Base-by-base conservation (phyloP, 1,284 basidiomycete genomes). In the Ustanciosporium gigantosporum region DNA sequence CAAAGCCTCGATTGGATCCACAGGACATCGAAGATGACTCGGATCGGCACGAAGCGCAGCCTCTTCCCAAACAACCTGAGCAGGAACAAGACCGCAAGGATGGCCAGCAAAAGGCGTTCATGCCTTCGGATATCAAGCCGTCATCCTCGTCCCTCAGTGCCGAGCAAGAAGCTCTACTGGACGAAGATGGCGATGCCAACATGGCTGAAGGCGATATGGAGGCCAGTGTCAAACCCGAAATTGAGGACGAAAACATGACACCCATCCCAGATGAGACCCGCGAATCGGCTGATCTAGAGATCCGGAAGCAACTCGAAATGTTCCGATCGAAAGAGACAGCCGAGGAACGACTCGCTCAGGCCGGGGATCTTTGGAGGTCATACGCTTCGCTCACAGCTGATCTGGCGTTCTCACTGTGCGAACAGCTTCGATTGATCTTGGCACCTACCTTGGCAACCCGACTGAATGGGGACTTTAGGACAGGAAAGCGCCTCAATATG, bases 401-500 rank as follows among this genome's bases (percentile, higher is more conserved):
- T 64, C 85, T 97, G 22, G 90, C 95, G 5, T 91, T 91, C 71
- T 84, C 87, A 2, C 48, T 77, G 5, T 76, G 74, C 53, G 95
- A 98, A 80, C 94, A 97, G 77, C 85, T 99, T 14, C 90, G 95
- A 17, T 87, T 98, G 41, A 95, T 98, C 73, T 84, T 99, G 20
- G 92, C 93, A 55, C 95, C 95, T 0, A 97, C 94, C 0, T 83
- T 90, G 32, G 92, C 95, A 2, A 96, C 94, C 9, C 86, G 95
- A 21, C 83, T 99, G 32, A 89, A 90, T 79, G 95, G 95, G 35
- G 95, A 99, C 81, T 99, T 95, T 80, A 89, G 94, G 36, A 96
- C 91, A 0, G 95, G 95, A 42, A 99, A 98, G 81, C 85, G 95
- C 20, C 85, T 99, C 36, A 98, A 98, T 80, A 97, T 99, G 94